phyloP scores from a whole-genome alignment of 208 protist species.

The Leishmania amazonensis region DNA sequence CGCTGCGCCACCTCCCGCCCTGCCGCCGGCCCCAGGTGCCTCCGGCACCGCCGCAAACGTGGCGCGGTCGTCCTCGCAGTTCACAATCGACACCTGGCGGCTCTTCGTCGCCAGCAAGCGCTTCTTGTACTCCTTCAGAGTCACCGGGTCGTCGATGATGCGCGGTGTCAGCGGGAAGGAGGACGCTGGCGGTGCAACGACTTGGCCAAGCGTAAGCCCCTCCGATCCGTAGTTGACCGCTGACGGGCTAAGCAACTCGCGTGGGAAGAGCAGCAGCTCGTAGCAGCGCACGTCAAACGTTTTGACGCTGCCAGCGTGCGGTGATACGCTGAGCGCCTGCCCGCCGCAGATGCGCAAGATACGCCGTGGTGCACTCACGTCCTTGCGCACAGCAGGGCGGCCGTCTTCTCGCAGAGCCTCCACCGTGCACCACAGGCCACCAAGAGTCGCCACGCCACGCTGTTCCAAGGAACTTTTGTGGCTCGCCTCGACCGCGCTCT shows the following conservation, averaged over 20 bases:
- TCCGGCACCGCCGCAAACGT: constrained; percentile 39
- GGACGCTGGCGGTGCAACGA: constrained; percentile 57
- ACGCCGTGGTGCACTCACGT: constrained; percentile 45
- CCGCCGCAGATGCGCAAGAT: constrained; percentile 84
- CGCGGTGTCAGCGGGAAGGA: constrained; percentile 75
- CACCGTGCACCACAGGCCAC: constrained; percentile 77
- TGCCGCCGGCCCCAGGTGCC: not conserved
- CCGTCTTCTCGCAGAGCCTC: constrained; percentile 56
- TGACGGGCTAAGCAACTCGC: constrained; percentile 49
- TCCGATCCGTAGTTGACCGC: constrained; percentile 66
- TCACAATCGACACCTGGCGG: constrained; percentile 39
- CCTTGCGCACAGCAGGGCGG: constrained; percentile 34
- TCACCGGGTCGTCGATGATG: constrained; percentile 54
- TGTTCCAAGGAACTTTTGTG: constrained; percentile 18
- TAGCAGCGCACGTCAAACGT: constrained; percentile 68
- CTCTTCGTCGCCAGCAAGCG: constrained; percentile 50
- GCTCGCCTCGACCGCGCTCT: not conserved
- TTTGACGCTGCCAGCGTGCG: constrained; percentile 23
- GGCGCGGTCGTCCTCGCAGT: constrained; percentile 55
- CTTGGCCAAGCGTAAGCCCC: constrained; percentile 62
- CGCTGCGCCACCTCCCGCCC: not conserved
- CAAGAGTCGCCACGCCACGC: constrained; percentile 53
- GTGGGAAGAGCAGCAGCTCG: constrained; percentile 73
- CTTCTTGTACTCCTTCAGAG: constrained; percentile 68
- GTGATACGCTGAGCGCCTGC: constrained; percentile 38